Evolutionary conservation across 2,329 filamentous ascomycete species (phyloP).

Genomic region (Geoglossum cookeanum): DNA sequence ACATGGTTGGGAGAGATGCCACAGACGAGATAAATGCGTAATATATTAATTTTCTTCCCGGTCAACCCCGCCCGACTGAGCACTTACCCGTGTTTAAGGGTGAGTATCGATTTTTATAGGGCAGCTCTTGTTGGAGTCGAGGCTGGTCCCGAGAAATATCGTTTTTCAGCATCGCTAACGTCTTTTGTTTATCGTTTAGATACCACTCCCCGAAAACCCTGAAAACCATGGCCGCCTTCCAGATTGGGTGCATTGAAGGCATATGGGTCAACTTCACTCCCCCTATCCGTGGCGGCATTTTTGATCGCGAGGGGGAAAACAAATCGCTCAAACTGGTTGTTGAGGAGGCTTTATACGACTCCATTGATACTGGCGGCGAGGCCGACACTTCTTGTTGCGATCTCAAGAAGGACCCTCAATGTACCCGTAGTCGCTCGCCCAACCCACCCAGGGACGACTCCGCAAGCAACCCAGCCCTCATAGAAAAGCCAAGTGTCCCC

Average conservation of each 20-base stretch:
- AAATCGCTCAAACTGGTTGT: conserved; percentile 1
- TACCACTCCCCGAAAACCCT: conserved; percentile 21
- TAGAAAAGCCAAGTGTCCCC: neutral
- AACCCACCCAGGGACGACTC: neutral
- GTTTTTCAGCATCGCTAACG: neutral
- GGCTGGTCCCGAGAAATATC: neutral
- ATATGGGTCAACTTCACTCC: conserved; percentile 23
- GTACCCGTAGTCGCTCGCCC: neutral
- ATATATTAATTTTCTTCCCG: neutral
- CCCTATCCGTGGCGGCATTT: conserved; percentile 16
- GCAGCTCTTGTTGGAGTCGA: neutral
- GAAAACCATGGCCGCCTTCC: conserved; percentile 21
- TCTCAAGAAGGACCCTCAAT: neutral
- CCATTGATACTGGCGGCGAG: neutral
- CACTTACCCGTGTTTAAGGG: neutral
- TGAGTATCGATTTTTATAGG: neutral
- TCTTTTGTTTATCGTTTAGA: conserved; percentile 10
- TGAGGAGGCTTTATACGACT: neutral
- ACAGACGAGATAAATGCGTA: conserved; percentile 41
- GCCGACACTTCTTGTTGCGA: neutral
- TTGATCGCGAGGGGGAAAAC: conserved; percentile 4
- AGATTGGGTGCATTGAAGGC: conserved; percentile 19
- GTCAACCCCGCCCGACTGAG: neutral
- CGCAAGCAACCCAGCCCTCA: neutral
- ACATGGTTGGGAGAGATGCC: conserved; percentile 41